Evolutionary conservation across 2,329 filamentous ascomycete species (phyloP).

Genomic region (Colletotrichum sp.): DNA sequence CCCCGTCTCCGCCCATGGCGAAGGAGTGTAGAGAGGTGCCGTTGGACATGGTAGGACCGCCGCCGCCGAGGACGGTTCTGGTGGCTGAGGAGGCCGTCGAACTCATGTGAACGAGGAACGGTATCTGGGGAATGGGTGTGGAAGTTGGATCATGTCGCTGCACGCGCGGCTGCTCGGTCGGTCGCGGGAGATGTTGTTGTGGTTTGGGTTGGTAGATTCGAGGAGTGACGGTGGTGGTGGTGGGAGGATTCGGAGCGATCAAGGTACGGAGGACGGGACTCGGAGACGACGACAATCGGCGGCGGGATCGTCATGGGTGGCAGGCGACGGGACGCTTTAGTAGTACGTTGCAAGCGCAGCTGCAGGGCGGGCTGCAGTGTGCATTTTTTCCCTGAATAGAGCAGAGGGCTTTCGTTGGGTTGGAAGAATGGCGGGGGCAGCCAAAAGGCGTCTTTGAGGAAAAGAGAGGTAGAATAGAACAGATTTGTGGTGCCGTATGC

Average conservation of each 20-base stretch:
- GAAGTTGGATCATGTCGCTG: slow-evolving; percentile 18
- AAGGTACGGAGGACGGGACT: slow-evolving; percentile 10
- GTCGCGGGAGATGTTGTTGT: background rate
- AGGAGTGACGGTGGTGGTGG: background rate
- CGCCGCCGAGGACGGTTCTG: slow-evolving; percentile 19
- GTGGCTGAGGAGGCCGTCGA: slow-evolving; percentile 18
- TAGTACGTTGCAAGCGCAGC: background rate
- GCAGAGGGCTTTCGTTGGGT: background rate
- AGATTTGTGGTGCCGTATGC: background rate
- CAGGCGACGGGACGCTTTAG: slow-evolving; percentile 10
- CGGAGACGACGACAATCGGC: slow-evolving; percentile 12
- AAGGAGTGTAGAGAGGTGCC: slow-evolving; percentile 16
- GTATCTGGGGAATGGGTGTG: background rate
- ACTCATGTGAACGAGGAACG: slow-evolving; percentile 15
- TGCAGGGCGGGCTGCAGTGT: background rate
- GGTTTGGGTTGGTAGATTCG: background rate
- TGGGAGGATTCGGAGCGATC: background rate
- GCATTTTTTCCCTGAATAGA: slow-evolving; percentile 11
- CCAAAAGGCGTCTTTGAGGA: slow-evolving; percentile 13
- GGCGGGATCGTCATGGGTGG: slow-evolving; percentile 19
- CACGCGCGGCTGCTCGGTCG: background rate
- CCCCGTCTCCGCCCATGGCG: slow-evolving; percentile 15
- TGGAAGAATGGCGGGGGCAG: background rate
- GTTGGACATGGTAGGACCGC: slow-evolving; percentile 12
- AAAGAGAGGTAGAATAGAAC: background rate